Conservation (phyloP, 2,329 filamentous ascomycete species). For the Thelonectria olida region DNA sequence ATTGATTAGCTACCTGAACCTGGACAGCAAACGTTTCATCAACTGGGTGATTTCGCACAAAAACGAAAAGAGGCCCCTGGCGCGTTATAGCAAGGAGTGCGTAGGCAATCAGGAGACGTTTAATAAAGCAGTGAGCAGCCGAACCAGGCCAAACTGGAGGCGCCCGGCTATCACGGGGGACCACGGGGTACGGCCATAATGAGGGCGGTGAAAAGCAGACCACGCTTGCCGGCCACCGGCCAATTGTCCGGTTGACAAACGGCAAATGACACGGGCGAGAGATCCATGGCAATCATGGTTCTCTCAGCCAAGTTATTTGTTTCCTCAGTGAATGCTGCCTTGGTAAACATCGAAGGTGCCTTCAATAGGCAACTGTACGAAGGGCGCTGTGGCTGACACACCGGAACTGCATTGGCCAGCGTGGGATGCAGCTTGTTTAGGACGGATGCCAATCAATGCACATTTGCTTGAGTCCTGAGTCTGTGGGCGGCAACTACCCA, state of each 20-base stretch:
- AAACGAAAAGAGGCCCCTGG: neutral
- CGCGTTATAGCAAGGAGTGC: neutral
- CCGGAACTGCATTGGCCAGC: conserved; percentile 3
- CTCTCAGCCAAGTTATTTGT: no score
- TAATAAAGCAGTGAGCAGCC: neutral
- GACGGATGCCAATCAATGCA: conserved; percentile 9
- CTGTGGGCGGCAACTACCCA: neutral
- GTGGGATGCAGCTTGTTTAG: neutral
- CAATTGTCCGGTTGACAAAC: neutral
- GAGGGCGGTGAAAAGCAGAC: neutral
- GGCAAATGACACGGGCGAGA: neutral
- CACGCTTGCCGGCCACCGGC: neutral
- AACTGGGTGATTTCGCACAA: neutral
- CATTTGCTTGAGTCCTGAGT: neutral
- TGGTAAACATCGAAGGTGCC: no score
- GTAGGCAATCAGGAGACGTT: conserved; percentile 9
- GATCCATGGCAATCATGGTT: no score
- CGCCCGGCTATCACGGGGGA: neutral
- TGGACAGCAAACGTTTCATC: neutral
- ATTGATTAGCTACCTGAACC: neutral
- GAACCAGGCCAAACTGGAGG: neutral
- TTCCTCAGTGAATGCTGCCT: no score
- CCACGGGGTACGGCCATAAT: neutral
- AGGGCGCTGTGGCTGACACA: conserved; percentile 12
- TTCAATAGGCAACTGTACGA: conserved; percentile 7